Conservation (phyloP, 2,329 filamentous ascomycete species). For the Dothideomycetes sp. region DNA sequence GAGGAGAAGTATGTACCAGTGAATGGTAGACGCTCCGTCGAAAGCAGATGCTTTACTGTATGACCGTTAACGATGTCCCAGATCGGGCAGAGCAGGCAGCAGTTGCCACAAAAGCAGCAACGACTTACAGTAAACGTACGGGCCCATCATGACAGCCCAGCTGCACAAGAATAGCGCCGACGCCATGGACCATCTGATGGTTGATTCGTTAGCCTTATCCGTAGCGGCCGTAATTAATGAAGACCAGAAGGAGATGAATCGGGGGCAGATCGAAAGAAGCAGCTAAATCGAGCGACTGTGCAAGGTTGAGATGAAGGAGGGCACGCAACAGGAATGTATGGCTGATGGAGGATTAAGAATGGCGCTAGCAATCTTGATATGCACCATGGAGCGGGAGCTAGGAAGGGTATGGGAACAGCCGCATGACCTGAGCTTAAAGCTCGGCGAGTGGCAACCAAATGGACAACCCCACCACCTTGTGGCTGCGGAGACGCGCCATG, state of each 20-base stretch:
- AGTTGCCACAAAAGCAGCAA: slow-evolving; percentile 1
- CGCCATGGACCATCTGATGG: slow-evolving; percentile 81
- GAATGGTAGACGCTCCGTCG: slow-evolving; percentile 77
- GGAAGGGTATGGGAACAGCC: slow-evolving; percentile 17
- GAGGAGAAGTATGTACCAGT: slow-evolving; percentile 92
- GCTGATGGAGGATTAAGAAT: slow-evolving; percentile 9
- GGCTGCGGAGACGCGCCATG: slow-evolving; percentile 7
- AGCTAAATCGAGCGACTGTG: slow-evolving; percentile 12
- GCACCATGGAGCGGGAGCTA: slow-evolving; percentile 15
- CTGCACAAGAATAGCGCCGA: slow-evolving; percentile 83
- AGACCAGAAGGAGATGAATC: slow-evolving; percentile 8
- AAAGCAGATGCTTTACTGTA: slow-evolving; percentile 66
- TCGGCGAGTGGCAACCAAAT: slow-evolving; percentile 6
- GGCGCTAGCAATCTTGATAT: slow-evolving; percentile 12
- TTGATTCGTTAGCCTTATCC: slow-evolving; percentile 27
- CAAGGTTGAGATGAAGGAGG: slow-evolving; percentile 7
- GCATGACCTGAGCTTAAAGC: slow-evolving; percentile 16
- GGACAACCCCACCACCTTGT: slow-evolving; percentile 10
- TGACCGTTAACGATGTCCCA: slow-evolving; percentile 6
- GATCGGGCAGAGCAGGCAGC: not conserved
- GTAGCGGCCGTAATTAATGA: slow-evolving; percentile 13
- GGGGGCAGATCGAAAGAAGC: slow-evolving; percentile 8
- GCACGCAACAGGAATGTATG: slow-evolving; percentile 12
- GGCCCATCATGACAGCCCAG: slow-evolving; percentile 92
- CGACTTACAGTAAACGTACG: slow-evolving; percentile 57